Evolutionary conservation across 805 yeast genomes (phyloP).

Genomic region (Pichia gijzeniarum): DNA sequence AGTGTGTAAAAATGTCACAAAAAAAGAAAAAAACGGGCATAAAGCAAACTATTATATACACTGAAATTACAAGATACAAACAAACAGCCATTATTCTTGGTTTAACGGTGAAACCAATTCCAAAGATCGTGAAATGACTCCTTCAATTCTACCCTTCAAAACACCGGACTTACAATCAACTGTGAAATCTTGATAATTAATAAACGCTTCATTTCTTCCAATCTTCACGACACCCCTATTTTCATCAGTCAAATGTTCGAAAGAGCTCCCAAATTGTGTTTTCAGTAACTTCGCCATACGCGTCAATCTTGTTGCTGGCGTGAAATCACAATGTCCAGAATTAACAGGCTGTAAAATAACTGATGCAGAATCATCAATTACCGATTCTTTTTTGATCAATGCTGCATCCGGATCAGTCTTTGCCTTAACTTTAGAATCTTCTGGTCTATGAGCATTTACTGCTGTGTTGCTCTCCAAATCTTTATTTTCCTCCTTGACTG

Average conservation of each 20-base stretch:
- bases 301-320: conserved; percentile 33
- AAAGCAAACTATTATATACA: not conserved
- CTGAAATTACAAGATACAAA: no score
- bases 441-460: not conserved
- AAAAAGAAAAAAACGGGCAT: conserved; percentile 5
- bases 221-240: conserved; percentile 56
- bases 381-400: not conserved
- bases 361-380: not conserved
- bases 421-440: not conserved
- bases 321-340: conserved; percentile 9
- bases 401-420: not conserved
- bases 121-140: conserved; percentile 69
- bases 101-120: conserved; percentile 81
- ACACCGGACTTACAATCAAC: conserved; percentile 72
- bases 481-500: conserved; percentile 6
- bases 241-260: conserved; percentile 36
- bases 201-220: conserved; percentile 67
- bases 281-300: conserved; percentile 57
- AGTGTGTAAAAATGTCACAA: no score
- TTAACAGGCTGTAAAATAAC: not conserved
- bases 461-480: not conserved
- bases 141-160: conserved; percentile 74
- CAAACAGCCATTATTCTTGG: not conserved
- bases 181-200: conserved; percentile 56
- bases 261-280: conserved; percentile 86